Base-by-base conservation (phyloP, 1,284 basidiomycete genomes). In the Puccinia novopanici region DNA sequence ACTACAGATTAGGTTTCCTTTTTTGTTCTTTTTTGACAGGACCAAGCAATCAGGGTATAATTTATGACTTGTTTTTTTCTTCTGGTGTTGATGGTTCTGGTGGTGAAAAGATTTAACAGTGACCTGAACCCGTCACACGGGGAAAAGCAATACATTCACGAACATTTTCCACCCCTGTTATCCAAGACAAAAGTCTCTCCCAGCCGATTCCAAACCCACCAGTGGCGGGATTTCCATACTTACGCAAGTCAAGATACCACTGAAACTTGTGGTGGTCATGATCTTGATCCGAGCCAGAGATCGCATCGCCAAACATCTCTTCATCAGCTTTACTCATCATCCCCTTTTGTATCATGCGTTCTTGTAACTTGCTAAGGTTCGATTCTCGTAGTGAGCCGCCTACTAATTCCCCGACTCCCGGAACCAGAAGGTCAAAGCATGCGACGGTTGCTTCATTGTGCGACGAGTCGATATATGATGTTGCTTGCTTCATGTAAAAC, bases 141-240 rank as follows among this genome's bases (percentile, higher is more conserved):
- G 95, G 94, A 88, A 96, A 93, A 3, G 93, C 90, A 71, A 95
- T 90, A 83, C 93, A 93, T 86, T 98, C 95, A 81, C 93, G 88
- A 42, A 97, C 89, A 86, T 95, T 96, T 78, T 91, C 90, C 59
- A 93, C 88, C 0, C 93, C 93, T 19, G 91, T 90, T 24, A 95
- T 87, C 91, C 92, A 95, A 76, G 90, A 90, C 22, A 97, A 88
- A 54, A 95, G 87, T 82, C 95, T 88, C 86, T 98, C 95, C 84
- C 95, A 95, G 5, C 95, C 95, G 87, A 97, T 88, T 5, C 95
- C 95, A 87, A 94, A 97, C 5, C 95, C 95, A 30, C 92, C 94
- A 86, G 96, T 94, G 3, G 93, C 91, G 27, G 92, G 91, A n/a
- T 91, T 91, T 8, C 95, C 95, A 83, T 85, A 89, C 83, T 88